Base-by-base conservation (phyloP, 2,329 filamentous ascomycete genomes). In the Sarocladiaceae sp. region DNA sequence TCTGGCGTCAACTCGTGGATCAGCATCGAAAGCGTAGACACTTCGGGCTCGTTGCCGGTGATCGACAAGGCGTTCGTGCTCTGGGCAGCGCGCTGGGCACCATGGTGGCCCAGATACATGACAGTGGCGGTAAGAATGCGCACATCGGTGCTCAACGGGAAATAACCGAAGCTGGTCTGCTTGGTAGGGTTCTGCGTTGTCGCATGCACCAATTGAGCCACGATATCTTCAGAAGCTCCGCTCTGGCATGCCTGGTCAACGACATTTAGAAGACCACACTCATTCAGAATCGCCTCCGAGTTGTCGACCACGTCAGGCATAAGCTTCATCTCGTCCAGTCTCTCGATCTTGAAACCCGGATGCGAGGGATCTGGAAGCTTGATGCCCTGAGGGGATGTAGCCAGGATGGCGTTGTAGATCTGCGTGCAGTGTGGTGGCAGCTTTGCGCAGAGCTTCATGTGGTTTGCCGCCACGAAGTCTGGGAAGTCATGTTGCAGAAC, bases 401-500 rank as follows among this genome's bases (percentile, higher is more conserved):
- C 85, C 49, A 97, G 74, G 44, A 98, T 81, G 45, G 95, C 73
- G 58, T 97, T 96, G 52, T 90, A 81, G 43, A 96, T 73, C 63
- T 97, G 93, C 13, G 83, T 82, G 64, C 88, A 93, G 57, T 93
- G 85, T 42, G 82, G 78, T 2, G 90, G 87, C 47, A 97, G 84
- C 56, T 80, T 81, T 54, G 85, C 83, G 66, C 84, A 89, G 43
- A 98, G 78, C 53, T 81, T 79, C 53, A 87, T 80, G 58, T 95
- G 87, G 61, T 95, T 88, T 54, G 90, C 87, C 5, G 87, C 85
- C 33, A 98, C 68, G 63, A 95, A 98, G 46, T 96, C 89, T 0
- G 91, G 86, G 64, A 88, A 97, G 62, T 98, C 93, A 58, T 97
- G 93, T 53, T 95, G 87, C 44, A 98, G 70, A 43, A 95, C 77